Evolutionary conservation across 768 basidiomycete genomes (phyloP), one percentile per base, ranked within the genome.

Genomic region (Boletales sp.): DNA sequence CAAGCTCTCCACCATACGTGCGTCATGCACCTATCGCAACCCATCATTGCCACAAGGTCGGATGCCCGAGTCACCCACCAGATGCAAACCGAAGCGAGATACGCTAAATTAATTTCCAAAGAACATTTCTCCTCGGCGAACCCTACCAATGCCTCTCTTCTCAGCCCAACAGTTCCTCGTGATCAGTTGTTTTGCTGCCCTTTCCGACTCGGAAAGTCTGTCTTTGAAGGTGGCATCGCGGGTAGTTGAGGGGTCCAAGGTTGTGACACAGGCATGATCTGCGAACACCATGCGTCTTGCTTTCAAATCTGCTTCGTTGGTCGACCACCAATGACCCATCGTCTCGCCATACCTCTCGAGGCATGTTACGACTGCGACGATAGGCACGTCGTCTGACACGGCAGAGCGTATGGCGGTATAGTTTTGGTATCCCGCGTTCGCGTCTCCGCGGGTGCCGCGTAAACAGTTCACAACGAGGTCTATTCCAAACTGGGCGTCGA

Each of bases 321-420:
- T 52, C 30, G 53, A 54, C 74, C 73, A 76, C 75, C 75, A 77
- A 37, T 63, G 62, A 14, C 54, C 60, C 64, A 71, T 72, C 43
- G 64, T 54, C 15, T 59, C 55, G 15, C 61, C 38, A 30, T 62
- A 65, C 34, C 60, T 61, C 53, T 70, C 70, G 15, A 69, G 49
- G 45, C 65, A 64, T 1, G 62, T 69, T 10, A 69, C 51, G 12
- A 67, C 62, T 0, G 60, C 54, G 8, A 67, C 65, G 50, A 71
- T 66, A 2, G 62, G 65, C 2, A 69, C 67, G 34, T 67, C 63
- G 31, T 63, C 63, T 2, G 62, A 63, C n/a, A 64, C 61, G 1
- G 63, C 62, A 1, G 63, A 60, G 17, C 63, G 60, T 48, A 64
- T 60, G 4, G 62, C 57, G 37, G 51, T 32, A 13, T 64, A 64